Conservation (phyloP, 495 filamentous ascomycete species). For the Aspergillus campestris region DNA sequence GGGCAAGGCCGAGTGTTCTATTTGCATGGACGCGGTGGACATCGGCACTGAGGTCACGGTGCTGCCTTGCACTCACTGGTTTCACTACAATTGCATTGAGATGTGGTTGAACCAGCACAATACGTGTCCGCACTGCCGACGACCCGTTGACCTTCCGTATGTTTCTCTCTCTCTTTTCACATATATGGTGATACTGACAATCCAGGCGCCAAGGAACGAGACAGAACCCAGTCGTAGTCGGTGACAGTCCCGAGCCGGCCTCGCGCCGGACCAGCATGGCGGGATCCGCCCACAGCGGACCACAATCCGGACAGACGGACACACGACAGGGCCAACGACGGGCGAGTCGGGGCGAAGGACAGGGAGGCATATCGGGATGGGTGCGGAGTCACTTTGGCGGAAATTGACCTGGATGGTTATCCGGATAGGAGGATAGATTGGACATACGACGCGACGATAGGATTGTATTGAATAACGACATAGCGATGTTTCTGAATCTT, state of each 20-base stretch:
- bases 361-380: conserved; percentile 28
- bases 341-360: conserved; percentile 18
- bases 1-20: conserved; percentile 73
- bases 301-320: neutral
- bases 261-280: conserved; percentile 7
- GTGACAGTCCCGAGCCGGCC: conserved; percentile 19
- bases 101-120: conserved; percentile 82
- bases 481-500: neutral
- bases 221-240: conserved; percentile 23
- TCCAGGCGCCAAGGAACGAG: conserved; percentile 21
- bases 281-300: neutral
- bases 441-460: neutral
- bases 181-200: neutral
- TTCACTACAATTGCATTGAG: conserved; percentile 68
- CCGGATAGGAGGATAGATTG: neutral
- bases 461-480: neutral
- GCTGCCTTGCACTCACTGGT: conserved; percentile 88
- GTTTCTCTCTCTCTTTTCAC: conserved; percentile 1
- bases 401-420: conserved; percentile 1
- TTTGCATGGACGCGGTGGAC: conserved; percentile 84
- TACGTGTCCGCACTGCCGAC: conserved; percentile 82
- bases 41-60: conserved; percentile 66
- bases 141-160: conserved; percentile 52
- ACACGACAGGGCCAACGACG: conserved; percentile 6
- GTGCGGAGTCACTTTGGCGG: conserved; percentile 32